A percentile compares a stretch with the other conserved stretches of the same genome.
These are phyloP conservation scores for Clavulina sp. DNA, from an alignment of 768 basidiomycete species.

Conservation along the genomic window DNA sequence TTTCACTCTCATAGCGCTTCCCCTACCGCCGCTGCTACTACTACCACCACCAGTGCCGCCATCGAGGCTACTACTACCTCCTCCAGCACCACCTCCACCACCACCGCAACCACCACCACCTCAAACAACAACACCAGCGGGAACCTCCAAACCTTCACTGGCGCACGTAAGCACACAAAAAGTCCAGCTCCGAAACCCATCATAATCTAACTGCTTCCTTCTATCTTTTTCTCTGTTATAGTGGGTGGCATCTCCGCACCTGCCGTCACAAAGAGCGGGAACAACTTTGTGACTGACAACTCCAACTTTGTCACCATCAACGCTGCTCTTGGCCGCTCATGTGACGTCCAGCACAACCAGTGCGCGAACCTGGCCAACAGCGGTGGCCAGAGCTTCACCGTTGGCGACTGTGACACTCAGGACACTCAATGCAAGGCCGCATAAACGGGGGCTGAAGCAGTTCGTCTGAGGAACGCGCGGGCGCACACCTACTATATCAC, in stretches of 20 bases:
- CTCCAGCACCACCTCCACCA: too few species aligned
- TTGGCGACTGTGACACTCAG: constrained; percentile 10
- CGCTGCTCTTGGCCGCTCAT: constrained; percentile 38
- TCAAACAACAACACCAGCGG: too few species aligned
- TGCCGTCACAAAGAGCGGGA: constrained; percentile 27
- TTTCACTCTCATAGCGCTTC: too few species aligned
- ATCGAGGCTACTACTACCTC: too few species aligned
- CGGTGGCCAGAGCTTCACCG: constrained; percentile 6
- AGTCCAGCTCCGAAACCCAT: constrained; percentile 6
- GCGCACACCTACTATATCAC: too few species aligned
- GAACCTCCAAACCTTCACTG: too few species aligned
- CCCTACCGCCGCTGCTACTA: too few species aligned
- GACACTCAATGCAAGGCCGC: constrained; percentile 4
- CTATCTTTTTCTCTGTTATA: constrained; percentile 23
- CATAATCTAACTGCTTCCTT: constrained; percentile 10
- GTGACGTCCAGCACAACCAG: constrained; percentile 39
- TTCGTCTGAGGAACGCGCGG: too few species aligned
- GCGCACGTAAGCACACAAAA: too few species aligned
- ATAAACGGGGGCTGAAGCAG: too few species aligned
- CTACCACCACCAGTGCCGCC: too few species aligned
- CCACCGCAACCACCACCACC: constrained; percentile 5
- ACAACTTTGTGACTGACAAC: constrained; percentile 25
- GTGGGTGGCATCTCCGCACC: constrained; percentile 31
- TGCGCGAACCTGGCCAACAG: constrained; percentile 37
- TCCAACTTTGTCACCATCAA: constrained; percentile 32